Percentiles rank a stretch among this genome's conserved stretches.
These are phyloP conservation scores for Gossypium lobatum DNA, from an alignment of 441 rosid species.

Conservation along the genomic window DNA sequence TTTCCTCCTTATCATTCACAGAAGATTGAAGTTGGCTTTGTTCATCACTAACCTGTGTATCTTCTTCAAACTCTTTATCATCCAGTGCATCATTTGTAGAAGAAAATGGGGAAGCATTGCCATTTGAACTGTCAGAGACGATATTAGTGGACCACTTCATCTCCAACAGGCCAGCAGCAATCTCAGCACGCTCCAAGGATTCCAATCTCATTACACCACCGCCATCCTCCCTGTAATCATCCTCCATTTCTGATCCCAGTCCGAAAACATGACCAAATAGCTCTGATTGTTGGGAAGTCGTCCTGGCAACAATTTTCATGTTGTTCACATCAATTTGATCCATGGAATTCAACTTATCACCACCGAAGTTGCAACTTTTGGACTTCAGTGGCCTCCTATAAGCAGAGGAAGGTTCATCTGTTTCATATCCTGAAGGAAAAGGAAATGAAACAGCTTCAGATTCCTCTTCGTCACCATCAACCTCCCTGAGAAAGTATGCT, in stretches of 20 bases:
- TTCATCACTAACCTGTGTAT: conserved; percentile 19
- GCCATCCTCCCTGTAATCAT: conserved; percentile 27
- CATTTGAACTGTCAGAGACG: conserved; percentile 30
- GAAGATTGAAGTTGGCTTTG: conserved; percentile 14
- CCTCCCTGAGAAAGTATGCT: conserved; percentile 80
- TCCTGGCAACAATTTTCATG: conserved; percentile 43
- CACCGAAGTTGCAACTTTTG: conserved; percentile 45
- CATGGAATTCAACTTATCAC: conserved; percentile 18
- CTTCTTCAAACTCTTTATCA: conserved; percentile 12
- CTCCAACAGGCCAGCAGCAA: conserved; percentile 80
- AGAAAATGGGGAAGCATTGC: conserved; percentile 23
- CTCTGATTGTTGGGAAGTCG: conserved; percentile 43
- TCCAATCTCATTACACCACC: conserved; percentile 28
- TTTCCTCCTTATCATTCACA: conserved; percentile 16
- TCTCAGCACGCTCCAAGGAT: conserved; percentile 75
- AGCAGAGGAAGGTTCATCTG: conserved; percentile 31
- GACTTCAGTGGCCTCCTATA: conserved; percentile 43
- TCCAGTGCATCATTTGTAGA: conserved; percentile 16
- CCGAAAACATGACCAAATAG: conserved; percentile 69
- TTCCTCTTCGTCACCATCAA: conserved; percentile 49
- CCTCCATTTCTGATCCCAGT: conserved; percentile 42
- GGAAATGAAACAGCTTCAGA: conserved; percentile 38
- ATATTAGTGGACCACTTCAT: conserved; percentile 82
- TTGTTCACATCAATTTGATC: conserved; percentile 26
- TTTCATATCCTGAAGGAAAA: conserved; percentile 58